Evolutionary conservation across 208 protist species (phyloP).

Genomic region (Phytomonas sp.): DNA sequence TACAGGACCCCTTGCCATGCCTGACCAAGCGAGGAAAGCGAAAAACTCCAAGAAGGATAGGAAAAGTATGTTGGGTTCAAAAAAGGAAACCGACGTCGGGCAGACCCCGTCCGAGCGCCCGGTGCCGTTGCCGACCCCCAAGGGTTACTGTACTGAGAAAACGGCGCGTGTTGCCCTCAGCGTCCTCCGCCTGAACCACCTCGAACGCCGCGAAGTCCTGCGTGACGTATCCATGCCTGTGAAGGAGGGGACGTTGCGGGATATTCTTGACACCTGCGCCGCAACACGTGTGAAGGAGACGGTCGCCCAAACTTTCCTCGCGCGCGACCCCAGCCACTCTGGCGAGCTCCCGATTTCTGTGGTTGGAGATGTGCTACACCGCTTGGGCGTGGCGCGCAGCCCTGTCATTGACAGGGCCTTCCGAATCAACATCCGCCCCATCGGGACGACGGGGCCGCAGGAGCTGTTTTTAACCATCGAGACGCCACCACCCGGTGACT

Average conservation of each 20-base stretch:
- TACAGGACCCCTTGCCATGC: not conserved
- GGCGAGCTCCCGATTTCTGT: conserved; percentile 47
- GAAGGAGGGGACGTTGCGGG: conserved; percentile 18
- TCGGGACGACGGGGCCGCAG: conserved; percentile 1
- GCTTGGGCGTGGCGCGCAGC: conserved; percentile 44
- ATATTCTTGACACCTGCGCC: conserved; percentile 30
- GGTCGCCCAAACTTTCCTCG: conserved; percentile 41
- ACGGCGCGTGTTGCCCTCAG: conserved; percentile 34
- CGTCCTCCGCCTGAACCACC: conserved; percentile 26
- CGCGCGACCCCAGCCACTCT: conserved; percentile 43
- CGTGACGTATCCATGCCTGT: conserved; percentile 22
- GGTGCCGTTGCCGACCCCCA: conserved; percentile 18
- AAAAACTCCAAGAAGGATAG: not conserved
- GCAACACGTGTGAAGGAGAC: conserved; percentile 27
- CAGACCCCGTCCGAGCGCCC: conserved; percentile 1
- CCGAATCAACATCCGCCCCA: conserved; percentile 22
- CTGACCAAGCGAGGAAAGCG: not conserved
- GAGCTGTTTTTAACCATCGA: conserved; percentile 21
- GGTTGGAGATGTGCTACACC: conserved; percentile 31
- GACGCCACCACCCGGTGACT: not conserved
- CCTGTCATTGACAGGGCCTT: conserved; percentile 21
- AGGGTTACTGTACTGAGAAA: conserved; percentile 29
- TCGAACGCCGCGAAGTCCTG: conserved; percentile 25
- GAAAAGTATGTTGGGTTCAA: not conserved
- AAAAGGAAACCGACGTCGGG: conserved; percentile 3